Percentiles rank a stretch among this genome's conserved stretches.
Evolutionary conservation across 2,329 filamentous ascomycete genomes (phyloP).

Genomic region (Fonsecaea nubica): DNA sequence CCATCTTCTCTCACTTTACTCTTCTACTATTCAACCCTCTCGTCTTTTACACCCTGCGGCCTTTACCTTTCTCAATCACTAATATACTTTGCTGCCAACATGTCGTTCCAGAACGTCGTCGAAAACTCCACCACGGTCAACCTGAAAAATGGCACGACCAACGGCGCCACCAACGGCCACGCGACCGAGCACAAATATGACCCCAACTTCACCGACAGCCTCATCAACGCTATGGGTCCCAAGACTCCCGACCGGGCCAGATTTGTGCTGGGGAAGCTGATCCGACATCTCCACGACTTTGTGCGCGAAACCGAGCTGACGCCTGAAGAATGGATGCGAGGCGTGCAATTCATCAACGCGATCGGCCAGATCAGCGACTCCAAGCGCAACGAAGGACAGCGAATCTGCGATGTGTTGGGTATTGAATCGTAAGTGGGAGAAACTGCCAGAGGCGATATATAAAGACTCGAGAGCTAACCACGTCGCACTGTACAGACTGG

Average conservation of each 20-base stretch:
- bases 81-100: not conserved
- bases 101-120: constrained; percentile 19
- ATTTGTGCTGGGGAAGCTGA: constrained; percentile 67
- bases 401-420: constrained; percentile 75
- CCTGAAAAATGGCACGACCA: not conserved
- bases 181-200: constrained; percentile 62
- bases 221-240: constrained; percentile 75
- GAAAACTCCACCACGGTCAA: constrained; percentile 12
- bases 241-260: constrained; percentile 70
- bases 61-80: not conserved
- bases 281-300: constrained; percentile 79
- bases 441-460: not conserved
- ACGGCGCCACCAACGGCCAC: constrained; percentile 14
- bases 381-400: constrained; percentile 75
- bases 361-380: constrained; percentile 72
- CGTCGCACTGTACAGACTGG: constrained; percentile 54
- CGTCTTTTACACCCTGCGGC: no score
- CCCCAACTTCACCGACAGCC: constrained; percentile 75
- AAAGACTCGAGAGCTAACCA: constrained; percentile 15
- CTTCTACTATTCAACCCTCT: not conserved
- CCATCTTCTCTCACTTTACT: not conserved
- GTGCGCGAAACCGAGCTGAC: constrained; percentile 78
- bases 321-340: constrained; percentile 76
- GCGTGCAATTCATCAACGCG: constrained; percentile 76
- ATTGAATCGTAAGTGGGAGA: constrained; percentile 62